Evolutionary conservation across 805 yeast genomes (phyloP).

Genomic region (Saccharomyces jurei): DNA sequence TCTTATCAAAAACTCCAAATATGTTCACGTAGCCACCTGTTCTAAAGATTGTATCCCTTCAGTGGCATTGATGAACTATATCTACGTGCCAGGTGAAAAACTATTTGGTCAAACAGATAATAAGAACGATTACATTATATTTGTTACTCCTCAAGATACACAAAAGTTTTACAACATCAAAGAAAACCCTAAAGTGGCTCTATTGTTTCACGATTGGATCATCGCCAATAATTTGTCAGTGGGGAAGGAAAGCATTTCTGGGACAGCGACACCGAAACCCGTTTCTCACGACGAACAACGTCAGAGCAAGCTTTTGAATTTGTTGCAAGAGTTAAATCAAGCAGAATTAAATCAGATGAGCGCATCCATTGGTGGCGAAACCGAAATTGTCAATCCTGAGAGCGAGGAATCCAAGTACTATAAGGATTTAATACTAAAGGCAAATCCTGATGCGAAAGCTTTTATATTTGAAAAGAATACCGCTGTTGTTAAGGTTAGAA

Average conservation of each 20-base stretch:
- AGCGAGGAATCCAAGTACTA: conserved; percentile 50
- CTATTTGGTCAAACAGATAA: conserved; percentile 30
- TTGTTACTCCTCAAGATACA: conserved; percentile 66
- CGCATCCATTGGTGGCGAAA: conserved; percentile 72
- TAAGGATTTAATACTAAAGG: conserved; percentile 50
- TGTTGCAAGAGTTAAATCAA: conserved; percentile 71
- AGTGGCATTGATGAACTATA: conserved; percentile 86
- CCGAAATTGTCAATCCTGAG: conserved; percentile 42
- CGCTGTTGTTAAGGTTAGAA: conserved; percentile 56
- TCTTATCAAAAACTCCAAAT: conserved; percentile 53
- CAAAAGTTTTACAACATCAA: conserved; percentile 64
- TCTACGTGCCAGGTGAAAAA: conserved; percentile 45
- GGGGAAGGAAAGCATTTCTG: conserved; percentile 23
- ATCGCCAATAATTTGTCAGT: conserved; percentile 43
- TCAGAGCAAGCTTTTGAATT: conserved; percentile 42
- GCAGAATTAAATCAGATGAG: conserved; percentile 71
- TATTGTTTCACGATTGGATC: conserved; percentile 88
- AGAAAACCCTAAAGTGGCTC: conserved; percentile 68
- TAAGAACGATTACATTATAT: conserved; percentile 40
- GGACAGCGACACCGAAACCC: conserved; percentile 25
- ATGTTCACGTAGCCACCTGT: conserved; percentile 80
- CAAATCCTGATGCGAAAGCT: conserved; percentile 60
- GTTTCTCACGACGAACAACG: conserved; percentile 22
- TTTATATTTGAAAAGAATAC: conserved; percentile 59
- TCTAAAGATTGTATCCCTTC: conserved; percentile 62